Base-by-base conservation (phyloP, 2,329 filamentous ascomycete species). In the Penicillium occitanis region DNA sequence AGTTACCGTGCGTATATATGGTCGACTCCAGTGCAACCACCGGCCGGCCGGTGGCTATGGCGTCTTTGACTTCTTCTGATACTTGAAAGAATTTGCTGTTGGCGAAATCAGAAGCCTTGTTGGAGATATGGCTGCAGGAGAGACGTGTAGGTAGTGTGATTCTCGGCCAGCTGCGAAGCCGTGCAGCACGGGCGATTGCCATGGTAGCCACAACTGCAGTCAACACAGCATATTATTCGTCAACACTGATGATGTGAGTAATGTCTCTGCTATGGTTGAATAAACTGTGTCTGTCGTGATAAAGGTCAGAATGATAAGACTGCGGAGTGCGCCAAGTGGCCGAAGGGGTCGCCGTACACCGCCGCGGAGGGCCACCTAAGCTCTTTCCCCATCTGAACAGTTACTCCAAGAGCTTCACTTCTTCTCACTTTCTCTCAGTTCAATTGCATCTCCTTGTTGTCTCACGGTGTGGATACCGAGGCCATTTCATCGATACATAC, bases 1-100 rank as follows among this genome's bases (percentile, higher is more conserved):
- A 64, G 72, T 62, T 78, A 83, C 93, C 93, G 79, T 99, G 95
- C 1, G 95, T 99, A 79, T 99, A 98, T 71, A 99, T 98, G 4
- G 95, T 97, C 1, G 92, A 93, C 79, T 99, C 95, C 4, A 99
- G 85, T 17, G 94, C 95, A 11, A 99, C 93, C 3, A 99, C 89
- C 0, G 95, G 94, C 72, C 88, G 89, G 65, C 89, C 88, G 13
- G 87, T 86, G 50, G 87, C 83, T 58, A 97, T 78, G 46, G 93
- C 94, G 74, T 92, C 88, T 62, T 84, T 82, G 13, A 99, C 90
- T 78, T 98, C 94, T 61, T 94, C 90, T 0, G 92, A 93, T 50
- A 97, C 83, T 63, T 84, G 85, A 65, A 96, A 84, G 67, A 92
- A 78, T 74, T 78, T 77, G 78, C 72, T 79, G 65, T 74, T 73